Percentiles rank a stretch among this genome's conserved stretches.
Evolutionary conservation across 441 rosid species (phyloP).

Genomic region (Manihot esculenta): DNA sequence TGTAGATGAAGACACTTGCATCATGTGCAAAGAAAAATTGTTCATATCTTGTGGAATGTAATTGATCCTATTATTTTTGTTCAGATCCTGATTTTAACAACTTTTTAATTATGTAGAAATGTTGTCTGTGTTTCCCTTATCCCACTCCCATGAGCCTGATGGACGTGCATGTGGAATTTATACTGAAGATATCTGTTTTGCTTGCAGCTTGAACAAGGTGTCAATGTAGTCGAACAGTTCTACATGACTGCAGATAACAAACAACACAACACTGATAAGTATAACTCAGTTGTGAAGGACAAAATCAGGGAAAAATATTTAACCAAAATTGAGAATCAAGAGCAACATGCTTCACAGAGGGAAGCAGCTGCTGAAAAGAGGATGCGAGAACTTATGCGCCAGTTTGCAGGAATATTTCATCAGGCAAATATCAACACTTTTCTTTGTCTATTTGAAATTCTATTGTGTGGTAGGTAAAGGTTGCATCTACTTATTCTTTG

Average conservation of each 20-base stretch:
- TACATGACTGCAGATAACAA: constrained; percentile 42
- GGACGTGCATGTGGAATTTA: neutral
- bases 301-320: constrained; percentile 57
- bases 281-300: constrained; percentile 52
- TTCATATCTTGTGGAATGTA: neutral
- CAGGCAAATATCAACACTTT: constrained; percentile 48
- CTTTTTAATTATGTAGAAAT: neutral
- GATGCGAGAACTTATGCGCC: constrained; percentile 84
- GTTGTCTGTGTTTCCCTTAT: neutral
- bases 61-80: neutral
- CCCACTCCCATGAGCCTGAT: neutral
- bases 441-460: neutral
- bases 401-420: constrained; percentile 52
- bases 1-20: too few relatives aligned
- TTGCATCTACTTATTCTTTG: constrained; percentile 5
- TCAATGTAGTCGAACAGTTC: constrained; percentile 65
- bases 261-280: constrained; percentile 42
- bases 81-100: neutral
- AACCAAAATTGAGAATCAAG: constrained; percentile 50
- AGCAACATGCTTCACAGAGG: constrained; percentile 49
- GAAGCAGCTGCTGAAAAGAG: constrained; percentile 75
- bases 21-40: too few relatives aligned
- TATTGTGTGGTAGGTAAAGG: neutral
- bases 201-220: constrained; percentile 70
- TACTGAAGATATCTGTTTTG: constrained; percentile 6